Evolutionary conservation across 1,284 basidiomycete species (phyloP), one percentile per base, ranked within the genome.

Genomic region (Ceratobasidium sp.): DNA sequence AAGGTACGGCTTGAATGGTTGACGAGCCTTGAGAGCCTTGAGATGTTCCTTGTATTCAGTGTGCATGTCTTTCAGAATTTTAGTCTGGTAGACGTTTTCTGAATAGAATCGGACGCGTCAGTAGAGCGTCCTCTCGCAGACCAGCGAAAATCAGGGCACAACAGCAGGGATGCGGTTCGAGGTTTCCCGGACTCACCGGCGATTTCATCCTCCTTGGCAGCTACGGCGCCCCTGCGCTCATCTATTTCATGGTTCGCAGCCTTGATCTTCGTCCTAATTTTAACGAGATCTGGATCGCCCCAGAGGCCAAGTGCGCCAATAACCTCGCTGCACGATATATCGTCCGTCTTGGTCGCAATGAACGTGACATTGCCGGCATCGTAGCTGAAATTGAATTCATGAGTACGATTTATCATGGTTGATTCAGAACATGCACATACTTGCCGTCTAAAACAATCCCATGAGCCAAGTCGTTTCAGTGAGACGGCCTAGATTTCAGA

Each of bases 271-370:
- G 80, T 80, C 71, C 86, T 82, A 27, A 87, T 84, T 1, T 75
- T 79, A 64, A 83, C 81, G 12, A 87, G 77, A 58, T 83, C 82
- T 0, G 82, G 80, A 43, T 87, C 83, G 49, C 85, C 83, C 2
- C 84, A 80, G 3, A 87, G 78, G 31, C 77, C 72, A 42, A 88
- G 78, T 1, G 82, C 81, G 22, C 76, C 76, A 53, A 87, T 84
- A 53, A 87, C 82, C 45, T 70, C 69, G 6, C 47, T 57, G 29
- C 71, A 69, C 7, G 34, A 69, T n/a, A 88, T 82, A 71, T 88
- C 86, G 69, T 87, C 86, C 69, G 84, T 85, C 76, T 88, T 87
- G 70, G 83, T 85, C 3, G 86, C 86, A 84, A 87, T 84, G 76
- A 87, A 87, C 0, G 86, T 87, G 71, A 87, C 86, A 6, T 83